Evolutionary conservation across 345 rosid species (phyloP), one percentile per base, ranked within the genome.

Genomic region (Orychophragmus violaceus): DNA sequence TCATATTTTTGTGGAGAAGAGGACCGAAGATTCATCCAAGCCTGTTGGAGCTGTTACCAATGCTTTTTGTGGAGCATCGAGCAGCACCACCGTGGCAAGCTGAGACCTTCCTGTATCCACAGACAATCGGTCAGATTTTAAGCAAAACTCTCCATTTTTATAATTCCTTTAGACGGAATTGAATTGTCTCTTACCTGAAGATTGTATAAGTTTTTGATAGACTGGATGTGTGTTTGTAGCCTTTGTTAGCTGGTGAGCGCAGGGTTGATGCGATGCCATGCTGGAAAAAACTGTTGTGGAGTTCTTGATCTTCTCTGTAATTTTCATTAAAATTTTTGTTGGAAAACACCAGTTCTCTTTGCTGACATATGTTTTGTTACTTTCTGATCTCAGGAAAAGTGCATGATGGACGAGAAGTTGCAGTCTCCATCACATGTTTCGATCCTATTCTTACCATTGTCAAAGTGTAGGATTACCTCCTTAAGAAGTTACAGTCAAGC

Each of bases 261-360:
- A 32, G 57, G 5, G 46, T 14, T 48, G 68, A 72, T 11, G 55
- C 59, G 4, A 71, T 70, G 9, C 76, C 70, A 1, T 64, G 76
- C 70, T 72, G 76, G 76, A n/a, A 64, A 72, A 69, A 72, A 72
- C 8, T 72, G 76, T 72, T 72, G 76, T 46, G 76, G 76, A 56
- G 76, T 72, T 46, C 70, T 72, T 72, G 76, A 72, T 64, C 59
- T 64, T 56, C 23, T 64, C 45, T n/a, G n/a, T n/a, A n/a, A n/a
- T n/a, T n/a, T n/a, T n/a, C n/a, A n/a, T n/a, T n/a, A n/a, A n/a
- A n/a, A n/a, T n/a, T n/a, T n/a, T n/a, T n/a, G n/a, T n/a, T n/a
- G n/a, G n/a, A n/a, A n/a, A n/a, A n/a, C n/a, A n/a, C n/a, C n/a
- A n/a, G n/a, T n/a, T n/a, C n/a, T n/a, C n/a, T n/a, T n/a, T n/a